Conservation (phyloP, 768 basidiomycete species). For the Pleurotus citrinopileatus region DNA sequence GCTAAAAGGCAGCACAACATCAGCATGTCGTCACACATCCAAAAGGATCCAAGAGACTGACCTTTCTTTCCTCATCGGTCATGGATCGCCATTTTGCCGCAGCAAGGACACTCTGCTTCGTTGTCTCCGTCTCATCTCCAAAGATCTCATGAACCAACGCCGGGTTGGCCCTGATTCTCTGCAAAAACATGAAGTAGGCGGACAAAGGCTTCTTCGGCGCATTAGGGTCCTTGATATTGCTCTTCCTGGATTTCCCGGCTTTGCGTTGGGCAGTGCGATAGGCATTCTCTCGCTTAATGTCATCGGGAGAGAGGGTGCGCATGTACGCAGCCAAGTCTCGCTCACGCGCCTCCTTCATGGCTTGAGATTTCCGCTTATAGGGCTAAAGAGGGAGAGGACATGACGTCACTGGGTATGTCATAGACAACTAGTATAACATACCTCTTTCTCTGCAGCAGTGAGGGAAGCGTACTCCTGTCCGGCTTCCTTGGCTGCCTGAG, state of each 20-base stretch:
- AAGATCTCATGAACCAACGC: slow-evolving; percentile 77
- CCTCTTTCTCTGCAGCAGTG: slow-evolving; percentile 81
- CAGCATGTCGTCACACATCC: not conserved
- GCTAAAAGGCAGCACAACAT: slow-evolving; percentile 40
- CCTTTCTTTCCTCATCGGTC: slow-evolving; percentile 92
- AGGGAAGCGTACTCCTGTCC: slow-evolving; percentile 86
- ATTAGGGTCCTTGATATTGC: slow-evolving; percentile 95
- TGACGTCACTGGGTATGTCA: slow-evolving; percentile 23
- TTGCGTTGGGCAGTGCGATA: slow-evolving; percentile 92
- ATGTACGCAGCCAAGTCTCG: slow-evolving; percentile 82
- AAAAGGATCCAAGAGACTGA: slow-evolving; percentile 29
- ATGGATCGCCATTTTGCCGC: slow-evolving; percentile 92
- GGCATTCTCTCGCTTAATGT: slow-evolving; percentile 91
- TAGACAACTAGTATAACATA: slow-evolving; percentile 26
- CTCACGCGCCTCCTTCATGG: slow-evolving; percentile 83
- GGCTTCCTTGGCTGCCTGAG: slow-evolving; percentile 93
- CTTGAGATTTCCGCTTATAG: slow-evolving; percentile 81
- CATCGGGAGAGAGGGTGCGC: slow-evolving; percentile 85
- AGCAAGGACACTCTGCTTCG: slow-evolving; percentile 91
- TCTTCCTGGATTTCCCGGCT: slow-evolving; percentile 88
- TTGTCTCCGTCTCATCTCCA: slow-evolving; percentile 89
- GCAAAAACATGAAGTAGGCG: slow-evolving; percentile 94
- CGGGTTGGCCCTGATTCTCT: slow-evolving; percentile 80
- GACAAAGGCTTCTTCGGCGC: slow-evolving; percentile 94
- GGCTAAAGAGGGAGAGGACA: slow-evolving; percentile 46